These are phyloP conservation scores for Barbatosphaeria neglecta DNA, from an alignment of 495 filamentous ascomycete genomes.

Conservation along the genomic window DNA sequence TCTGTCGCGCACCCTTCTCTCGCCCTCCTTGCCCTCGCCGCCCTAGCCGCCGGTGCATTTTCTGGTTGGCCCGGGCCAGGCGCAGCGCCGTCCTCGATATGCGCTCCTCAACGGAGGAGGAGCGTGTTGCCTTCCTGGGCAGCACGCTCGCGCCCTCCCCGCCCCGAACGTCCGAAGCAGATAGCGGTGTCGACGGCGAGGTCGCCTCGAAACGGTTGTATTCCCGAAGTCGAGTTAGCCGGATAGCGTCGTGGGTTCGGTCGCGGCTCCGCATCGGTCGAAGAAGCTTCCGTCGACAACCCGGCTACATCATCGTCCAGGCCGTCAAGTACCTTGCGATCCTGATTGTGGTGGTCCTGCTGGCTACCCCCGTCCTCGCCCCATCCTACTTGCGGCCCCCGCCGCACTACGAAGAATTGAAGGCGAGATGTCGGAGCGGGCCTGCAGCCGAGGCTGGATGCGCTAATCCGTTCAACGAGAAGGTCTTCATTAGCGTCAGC, in stretches of 20 bases:
- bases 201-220: not conserved
- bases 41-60: no score
- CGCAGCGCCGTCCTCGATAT: not conserved
- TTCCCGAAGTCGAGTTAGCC: not conserved
- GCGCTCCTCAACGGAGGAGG: not conserved
- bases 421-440: constrained; percentile 7
- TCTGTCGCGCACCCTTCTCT: no score
- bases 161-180: not conserved
- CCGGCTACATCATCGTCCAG: not conserved
- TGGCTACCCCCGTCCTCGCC: constrained; percentile 40
- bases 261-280: not conserved
- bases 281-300: not conserved
- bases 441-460: constrained; percentile 31
- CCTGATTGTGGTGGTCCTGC: constrained; percentile 6
- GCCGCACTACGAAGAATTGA: constrained; percentile 29
- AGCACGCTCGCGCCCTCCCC: not conserved
- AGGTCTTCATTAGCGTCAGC: constrained; percentile 68
- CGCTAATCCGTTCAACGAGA: constrained; percentile 52
- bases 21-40: not conserved
- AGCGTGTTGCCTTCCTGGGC: not conserved
- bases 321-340: not conserved
- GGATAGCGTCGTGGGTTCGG: not conserved
- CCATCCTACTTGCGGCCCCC: constrained; percentile 49
- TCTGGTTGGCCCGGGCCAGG: no score
- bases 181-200: not conserved